Evolutionary conservation across 345 rosid genomes (phyloP).

Genomic region (Eucalyptus curtisii): DNA sequence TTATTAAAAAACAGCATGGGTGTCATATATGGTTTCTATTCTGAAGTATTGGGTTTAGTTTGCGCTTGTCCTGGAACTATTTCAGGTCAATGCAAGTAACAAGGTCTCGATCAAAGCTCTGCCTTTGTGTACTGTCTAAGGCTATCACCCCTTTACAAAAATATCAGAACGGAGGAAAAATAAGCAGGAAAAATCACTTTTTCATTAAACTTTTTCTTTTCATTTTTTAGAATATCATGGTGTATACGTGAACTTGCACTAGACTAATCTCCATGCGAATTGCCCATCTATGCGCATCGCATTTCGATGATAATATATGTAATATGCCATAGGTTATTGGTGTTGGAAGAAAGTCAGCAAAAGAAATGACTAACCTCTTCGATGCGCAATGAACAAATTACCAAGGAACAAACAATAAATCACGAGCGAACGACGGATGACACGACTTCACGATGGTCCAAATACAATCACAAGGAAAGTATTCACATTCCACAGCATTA

Average conservation of each 20-base stretch:
- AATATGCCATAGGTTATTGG: background rate
- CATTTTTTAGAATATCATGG: background rate
- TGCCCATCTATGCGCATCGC: background rate
- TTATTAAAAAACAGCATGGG: background rate
- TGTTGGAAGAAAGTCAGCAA: accelerated
- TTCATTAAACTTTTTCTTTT: background rate
- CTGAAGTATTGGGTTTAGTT: background rate
- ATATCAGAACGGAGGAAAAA: background rate
- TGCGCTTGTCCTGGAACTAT: background rate
- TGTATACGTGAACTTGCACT: background rate
- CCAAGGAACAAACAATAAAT: no score
- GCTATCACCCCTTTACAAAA: background rate
- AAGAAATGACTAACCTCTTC: no score
- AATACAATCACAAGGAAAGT: no score
- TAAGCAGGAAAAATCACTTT: background rate
- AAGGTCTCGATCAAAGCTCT: background rate
- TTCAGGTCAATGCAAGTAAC: background rate
- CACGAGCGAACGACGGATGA: accelerated
- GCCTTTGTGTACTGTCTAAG: background rate
- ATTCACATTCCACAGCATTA: no score
- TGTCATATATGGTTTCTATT: background rate
- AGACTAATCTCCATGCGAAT: background rate
- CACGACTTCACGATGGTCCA: no score
- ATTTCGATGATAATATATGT: background rate
- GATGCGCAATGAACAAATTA: no score